A percentile compares a stretch with the other conserved stretches of the same genome.
Evolutionary conservation across 768 basidiomycete species (phyloP).

Genomic region (Tylopilus subfusipes): DNA sequence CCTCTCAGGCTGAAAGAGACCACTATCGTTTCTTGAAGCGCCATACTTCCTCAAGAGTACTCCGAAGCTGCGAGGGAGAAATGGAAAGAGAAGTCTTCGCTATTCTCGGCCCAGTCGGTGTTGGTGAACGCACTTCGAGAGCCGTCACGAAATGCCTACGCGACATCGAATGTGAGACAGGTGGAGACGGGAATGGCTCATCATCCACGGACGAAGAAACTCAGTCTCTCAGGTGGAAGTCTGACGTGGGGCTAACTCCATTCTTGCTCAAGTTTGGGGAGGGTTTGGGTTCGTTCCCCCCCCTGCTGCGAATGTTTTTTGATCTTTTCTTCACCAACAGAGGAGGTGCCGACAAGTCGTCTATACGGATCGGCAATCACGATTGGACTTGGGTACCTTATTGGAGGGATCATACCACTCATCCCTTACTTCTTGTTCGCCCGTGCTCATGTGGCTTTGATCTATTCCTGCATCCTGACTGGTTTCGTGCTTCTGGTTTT

Average conservation of each 20-base stretch:
- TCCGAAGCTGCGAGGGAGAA: conserved; percentile 87
- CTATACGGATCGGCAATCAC: conserved; percentile 91
- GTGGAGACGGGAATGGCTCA: conserved; percentile 12
- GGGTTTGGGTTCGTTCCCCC: conserved; percentile 62
- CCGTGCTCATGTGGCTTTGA: conserved; percentile 59
- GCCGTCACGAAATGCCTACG: conserved; percentile 75
- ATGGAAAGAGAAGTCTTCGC: conserved; percentile 93
- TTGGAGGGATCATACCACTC: conserved; percentile 92
- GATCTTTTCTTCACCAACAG: conserved; percentile 35
- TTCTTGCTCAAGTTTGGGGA: conserved; percentile 97
- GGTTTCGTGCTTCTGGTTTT: conserved; percentile 85
- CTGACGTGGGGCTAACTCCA: conserved; percentile 82
- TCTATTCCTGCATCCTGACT: conserved; percentile 78
- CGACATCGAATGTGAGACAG: conserved; percentile 54
- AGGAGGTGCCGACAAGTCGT: conserved; percentile 83
- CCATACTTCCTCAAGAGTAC: conserved; percentile 77
- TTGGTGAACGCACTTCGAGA: conserved; percentile 77
- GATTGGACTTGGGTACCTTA: conserved; percentile 90
- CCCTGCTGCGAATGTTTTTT: neutral
- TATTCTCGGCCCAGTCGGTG: conserved; percentile 84
- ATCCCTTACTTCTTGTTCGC: conserved; percentile 89
- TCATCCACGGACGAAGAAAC: conserved; percentile 50
- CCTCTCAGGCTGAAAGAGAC: conserved; percentile 94
- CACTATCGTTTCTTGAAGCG: conserved; percentile 81
- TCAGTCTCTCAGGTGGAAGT: conserved; percentile 59